Evolutionary conservation across 768 basidiomycete species (phyloP), one percentile per base, ranked within the genome.

Genomic region (Boletus rex-veris): DNA sequence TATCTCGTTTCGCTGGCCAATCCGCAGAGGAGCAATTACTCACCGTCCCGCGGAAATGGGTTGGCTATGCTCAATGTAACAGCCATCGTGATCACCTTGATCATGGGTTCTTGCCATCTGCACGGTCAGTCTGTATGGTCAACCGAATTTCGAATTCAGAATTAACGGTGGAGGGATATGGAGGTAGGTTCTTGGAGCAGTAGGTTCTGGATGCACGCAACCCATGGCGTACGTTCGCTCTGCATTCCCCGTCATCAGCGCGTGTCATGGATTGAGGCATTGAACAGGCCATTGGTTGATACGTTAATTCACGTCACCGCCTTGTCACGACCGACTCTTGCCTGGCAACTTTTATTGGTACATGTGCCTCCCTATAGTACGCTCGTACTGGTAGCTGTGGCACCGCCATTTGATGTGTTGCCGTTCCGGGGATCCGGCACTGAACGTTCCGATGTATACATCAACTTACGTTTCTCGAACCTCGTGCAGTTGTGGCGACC

Each of bases 51-150:
- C 62, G 57, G 59, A 65, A 50, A 65, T 63, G 39, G 45, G 15
- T 16, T 47, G 63, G 55, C 63, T 60, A 57, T 63, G 62, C 54
- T 45, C 57, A 33, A 56, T 46, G n/a, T 62, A 30, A 36, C 48
- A 41, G 16, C 48, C 44, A 16, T 30, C 36, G 21, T 35, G 45
- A 36, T 28, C 44, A 26, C 46, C 24, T 52, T 45, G 38, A 38
- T 51, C 26, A 31, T 40, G 30, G n/a, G 11, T 26, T 48, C 28
- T 41, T 30, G n/a, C 21, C 24, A 11, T 49, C 38, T 43, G 18
- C 49, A 24, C 45, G 49, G 54, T 64, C 30, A 28, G 46, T 47
- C 10, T 46, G 10, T 31, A 15, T 21, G 12, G 21, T 36, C 31
- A 46, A 37, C 18, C 35, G 50, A 57, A 57, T 57, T 64, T 57